Conservation (phyloP, 2,329 filamentous ascomycete genomes). For the Paramyrothecium roridum region DNA sequence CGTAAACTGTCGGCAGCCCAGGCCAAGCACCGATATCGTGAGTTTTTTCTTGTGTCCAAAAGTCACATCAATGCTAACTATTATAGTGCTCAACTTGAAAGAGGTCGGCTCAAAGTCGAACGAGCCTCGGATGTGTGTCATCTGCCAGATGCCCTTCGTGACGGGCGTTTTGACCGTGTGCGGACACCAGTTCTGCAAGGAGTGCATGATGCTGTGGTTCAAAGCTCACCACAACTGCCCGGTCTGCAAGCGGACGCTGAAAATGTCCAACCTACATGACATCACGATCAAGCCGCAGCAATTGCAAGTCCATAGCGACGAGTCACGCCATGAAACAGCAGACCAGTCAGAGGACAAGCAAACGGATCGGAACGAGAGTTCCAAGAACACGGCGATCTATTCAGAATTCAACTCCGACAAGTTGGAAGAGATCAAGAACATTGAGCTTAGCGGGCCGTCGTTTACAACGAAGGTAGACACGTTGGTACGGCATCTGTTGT, state of each 20-base stretch:
- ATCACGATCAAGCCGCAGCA: slow-evolving; percentile 80
- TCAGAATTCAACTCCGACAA: slow-evolving; percentile 68
- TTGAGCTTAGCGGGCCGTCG: slow-evolving; percentile 69
- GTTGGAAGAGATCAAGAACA: slow-evolving; percentile 75
- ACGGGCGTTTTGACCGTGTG: slow-evolving; percentile 82
- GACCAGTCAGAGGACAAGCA: slow-evolving; percentile 4
- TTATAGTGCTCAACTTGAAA: slow-evolving; percentile 49
- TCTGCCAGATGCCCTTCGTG: slow-evolving; percentile 76
- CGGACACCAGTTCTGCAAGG: slow-evolving; percentile 88
- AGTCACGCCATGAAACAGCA: not conserved
- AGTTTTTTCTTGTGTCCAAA: slow-evolving; percentile 21
- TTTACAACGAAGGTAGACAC: slow-evolving; percentile 92
- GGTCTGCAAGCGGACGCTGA: slow-evolving; percentile 72
- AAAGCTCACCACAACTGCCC: slow-evolving; percentile 73
- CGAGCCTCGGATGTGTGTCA: slow-evolving; percentile 72
- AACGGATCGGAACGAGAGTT: slow-evolving; percentile 5
- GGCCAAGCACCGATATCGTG: slow-evolving; percentile 73
- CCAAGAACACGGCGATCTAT: slow-evolving; percentile 61
- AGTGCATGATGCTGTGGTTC: slow-evolving; percentile 82
- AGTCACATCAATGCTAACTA: not conserved
- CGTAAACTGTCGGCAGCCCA: slow-evolving; percentile 59
- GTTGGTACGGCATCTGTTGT: slow-evolving; percentile 75
- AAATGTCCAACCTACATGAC: slow-evolving; percentile 69
- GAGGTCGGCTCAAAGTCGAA: slow-evolving; percentile 59
- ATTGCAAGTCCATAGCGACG: slow-evolving; percentile 56